Evolutionary conservation across 805 yeast species (phyloP), one percentile per base, ranked within the genome.

Genomic region (Wickerhamiella sergipiensis): DNA sequence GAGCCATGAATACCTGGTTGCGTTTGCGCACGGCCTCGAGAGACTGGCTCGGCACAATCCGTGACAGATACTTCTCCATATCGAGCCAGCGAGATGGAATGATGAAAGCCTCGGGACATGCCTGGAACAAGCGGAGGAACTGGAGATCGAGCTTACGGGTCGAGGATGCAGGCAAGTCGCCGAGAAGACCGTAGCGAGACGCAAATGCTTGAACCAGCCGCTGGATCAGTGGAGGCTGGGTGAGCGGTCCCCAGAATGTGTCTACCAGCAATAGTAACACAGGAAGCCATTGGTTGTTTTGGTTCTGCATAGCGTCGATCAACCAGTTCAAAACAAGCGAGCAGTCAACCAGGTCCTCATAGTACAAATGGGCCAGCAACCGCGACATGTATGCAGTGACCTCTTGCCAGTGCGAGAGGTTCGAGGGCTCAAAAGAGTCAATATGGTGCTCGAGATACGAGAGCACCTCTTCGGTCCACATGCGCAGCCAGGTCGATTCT

Each of bases 401-500:
- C 7, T 58, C 58, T 59, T 72, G 74, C 80, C 78, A 77, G 1
- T 56, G 61, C 17, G 39, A 18, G 44, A 12, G 31, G 36, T 26
- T n/a, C 19, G 45, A 7, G 49, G 43, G 23, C 36, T 21, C 23
- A 57, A 68, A 68, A 15, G 73, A 77, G 43, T 71, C 68, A 22
- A 80, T 69, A 23, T 75, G 69, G 55, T 72, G 72, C 54, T 75
- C 79, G 12, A 81, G 58, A 57, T 72, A 83, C 50, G 77, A 80
- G 2, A 80, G 72, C 15, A 89, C 80, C 56, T 85, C 94, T 43
- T 80, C 84, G 0, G 97, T 85, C 97, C 97, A 90, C 62, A 87
- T 95, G 52, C 77, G 78, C 18, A 82, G 70, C 87, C 96, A 83
- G 46, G 74, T 77, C 22, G 67, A 64, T 52, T 80, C 83, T n/a